Conservation (phyloP, 1,284 basidiomycete species). For the Fistulinella cinereoalba region DNA sequence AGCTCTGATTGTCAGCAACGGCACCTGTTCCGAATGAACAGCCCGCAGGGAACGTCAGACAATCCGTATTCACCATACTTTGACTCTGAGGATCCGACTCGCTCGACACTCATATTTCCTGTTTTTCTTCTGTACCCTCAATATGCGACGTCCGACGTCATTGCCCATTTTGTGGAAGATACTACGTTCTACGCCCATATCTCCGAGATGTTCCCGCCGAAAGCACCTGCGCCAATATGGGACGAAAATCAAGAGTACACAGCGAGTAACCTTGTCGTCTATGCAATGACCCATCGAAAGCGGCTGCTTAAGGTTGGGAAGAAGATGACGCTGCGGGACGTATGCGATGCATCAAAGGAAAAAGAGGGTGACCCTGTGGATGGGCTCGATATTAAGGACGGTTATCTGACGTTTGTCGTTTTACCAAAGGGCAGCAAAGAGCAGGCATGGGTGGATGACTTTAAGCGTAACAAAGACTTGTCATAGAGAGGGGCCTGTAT, state of each 20-base stretch:
- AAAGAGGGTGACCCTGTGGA: constrained; percentile 64
- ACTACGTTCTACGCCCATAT: constrained; percentile 82
- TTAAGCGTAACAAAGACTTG: constrained; percentile 59
- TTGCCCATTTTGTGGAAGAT: constrained; percentile 83
- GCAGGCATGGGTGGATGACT: constrained; percentile 86
- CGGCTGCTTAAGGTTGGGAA: constrained; percentile 87
- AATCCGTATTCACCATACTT: constrained; percentile 61
- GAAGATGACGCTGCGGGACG: constrained; percentile 80
- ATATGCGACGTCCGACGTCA: constrained; percentile 84
- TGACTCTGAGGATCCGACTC: constrained; percentile 56
- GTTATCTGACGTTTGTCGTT: constrained; percentile 83
- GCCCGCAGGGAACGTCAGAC: constrained; percentile 53
- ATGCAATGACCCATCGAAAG: constrained; percentile 76
- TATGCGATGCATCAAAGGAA: constrained; percentile 61
- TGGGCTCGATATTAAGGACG: constrained; percentile 85
- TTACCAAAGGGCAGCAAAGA: constrained; percentile 82
- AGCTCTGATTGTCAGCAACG: constrained; percentile 49
- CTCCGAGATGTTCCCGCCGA: constrained; percentile 76
- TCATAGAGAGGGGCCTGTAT: constrained; percentile 12
- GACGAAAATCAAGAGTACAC: constrained; percentile 76
- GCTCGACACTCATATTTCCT: constrained; percentile 72
- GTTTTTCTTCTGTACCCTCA: constrained; percentile 94
- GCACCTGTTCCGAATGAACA: constrained; percentile 57
- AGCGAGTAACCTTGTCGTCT: constrained; percentile 67
- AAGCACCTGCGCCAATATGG: constrained; percentile 68